phyloP scores from a whole-genome alignment of 2,329 filamentous ascomycete species.

The Cephalotrichum gorgonifer region DNA sequence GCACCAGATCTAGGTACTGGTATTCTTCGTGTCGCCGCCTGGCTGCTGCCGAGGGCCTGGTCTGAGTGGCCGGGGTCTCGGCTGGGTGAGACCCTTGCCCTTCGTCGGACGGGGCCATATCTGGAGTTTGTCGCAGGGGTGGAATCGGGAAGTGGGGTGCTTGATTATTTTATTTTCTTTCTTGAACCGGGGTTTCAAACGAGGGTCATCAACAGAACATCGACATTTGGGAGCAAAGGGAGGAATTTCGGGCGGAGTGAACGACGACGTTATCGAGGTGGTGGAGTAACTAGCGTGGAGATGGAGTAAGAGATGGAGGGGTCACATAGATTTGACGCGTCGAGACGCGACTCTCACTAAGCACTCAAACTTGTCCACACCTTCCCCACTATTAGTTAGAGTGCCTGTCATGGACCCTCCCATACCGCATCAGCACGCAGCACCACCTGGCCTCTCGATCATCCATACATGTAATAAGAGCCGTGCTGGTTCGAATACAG shows the following conservation, averaged over 20 bases:
- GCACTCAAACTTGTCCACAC: not conserved
- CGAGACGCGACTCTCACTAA: not conserved
- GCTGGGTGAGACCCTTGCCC: not conserved
- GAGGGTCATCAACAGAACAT: not conserved
- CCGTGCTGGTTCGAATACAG: no score
- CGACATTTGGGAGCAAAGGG: not conserved
- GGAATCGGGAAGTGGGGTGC: no score
- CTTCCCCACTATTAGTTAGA: not conserved
- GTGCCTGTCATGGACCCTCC: no score
- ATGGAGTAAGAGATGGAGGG: not conserved
- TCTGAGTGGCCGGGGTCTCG: not conserved
- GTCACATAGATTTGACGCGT: not conserved
- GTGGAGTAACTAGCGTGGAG: not conserved
- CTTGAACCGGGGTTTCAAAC: not conserved
- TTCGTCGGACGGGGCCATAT: conserved; percentile 3
- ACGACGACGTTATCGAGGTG: not conserved
- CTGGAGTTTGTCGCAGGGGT: not conserved
- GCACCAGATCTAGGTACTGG: conserved; percentile 87
- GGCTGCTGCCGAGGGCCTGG: not conserved
- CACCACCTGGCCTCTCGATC: no score
- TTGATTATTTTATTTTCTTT: not conserved
- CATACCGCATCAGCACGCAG: no score
- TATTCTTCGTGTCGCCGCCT: conserved; percentile 72
- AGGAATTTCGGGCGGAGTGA: not conserved
- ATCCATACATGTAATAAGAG: no score